phyloP scores from a whole-genome alignment of 306 rosid genomes.

The Pachyrhizus erosus region DNA sequence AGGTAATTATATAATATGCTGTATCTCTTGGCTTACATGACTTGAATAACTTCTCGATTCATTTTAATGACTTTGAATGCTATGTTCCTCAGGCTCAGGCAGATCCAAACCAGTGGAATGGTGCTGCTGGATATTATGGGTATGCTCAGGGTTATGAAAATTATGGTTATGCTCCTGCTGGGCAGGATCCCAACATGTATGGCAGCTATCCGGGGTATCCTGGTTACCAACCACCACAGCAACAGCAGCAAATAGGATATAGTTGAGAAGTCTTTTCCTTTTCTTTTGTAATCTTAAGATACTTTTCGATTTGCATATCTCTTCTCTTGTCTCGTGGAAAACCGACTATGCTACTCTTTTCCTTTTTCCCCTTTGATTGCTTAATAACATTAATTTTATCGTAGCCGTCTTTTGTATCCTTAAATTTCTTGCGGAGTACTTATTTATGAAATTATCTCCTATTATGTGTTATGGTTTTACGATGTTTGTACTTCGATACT shows the following conservation, averaged over 20 bases:
- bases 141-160: constrained; percentile 79
- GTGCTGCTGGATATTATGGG: constrained; percentile 69
- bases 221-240: constrained; percentile 80
- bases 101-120: constrained; percentile 71
- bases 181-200: constrained; percentile 89
- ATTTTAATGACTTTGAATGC: not conserved
- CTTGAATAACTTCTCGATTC: not conserved
- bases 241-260: constrained; percentile 82
- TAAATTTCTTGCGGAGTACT: constrained; percentile 38
- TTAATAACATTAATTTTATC: constrained; percentile 32
- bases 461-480: not conserved
- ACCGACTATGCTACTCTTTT: not conserved
- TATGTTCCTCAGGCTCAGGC: constrained; percentile 58
- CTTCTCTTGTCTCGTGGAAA: constrained; percentile 7
- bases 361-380: constrained; percentile 6
- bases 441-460: not conserved
- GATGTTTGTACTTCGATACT: not conserved
- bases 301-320: constrained; percentile 19
- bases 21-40: not conserved
- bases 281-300: constrained; percentile 41
- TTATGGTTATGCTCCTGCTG: constrained; percentile 77
- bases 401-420: constrained; percentile 33
- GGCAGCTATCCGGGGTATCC: constrained; percentile 79
- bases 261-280: constrained; percentile 49
- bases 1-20: constrained; percentile 51